Conservation (phyloP, 176 grass and related monocot species). For the Dendrocalamus sinicus region DNA sequence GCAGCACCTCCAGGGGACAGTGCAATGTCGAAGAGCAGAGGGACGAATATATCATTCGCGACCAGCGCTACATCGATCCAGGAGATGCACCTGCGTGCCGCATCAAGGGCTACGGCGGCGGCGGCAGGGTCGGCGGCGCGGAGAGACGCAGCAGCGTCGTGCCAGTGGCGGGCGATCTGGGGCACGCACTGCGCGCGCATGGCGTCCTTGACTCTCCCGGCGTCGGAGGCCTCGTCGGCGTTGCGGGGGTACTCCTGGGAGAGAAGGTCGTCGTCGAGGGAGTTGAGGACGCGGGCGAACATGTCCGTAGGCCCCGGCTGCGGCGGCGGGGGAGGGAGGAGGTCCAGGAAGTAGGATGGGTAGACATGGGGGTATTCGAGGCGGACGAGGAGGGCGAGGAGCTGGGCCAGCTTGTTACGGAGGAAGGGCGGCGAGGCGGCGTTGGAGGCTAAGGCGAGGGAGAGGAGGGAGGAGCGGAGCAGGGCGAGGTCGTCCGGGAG, state of each 20-base stretch:
- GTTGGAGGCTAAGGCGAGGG: conserved; percentile 57
- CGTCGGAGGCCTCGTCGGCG: conserved; percentile 58
- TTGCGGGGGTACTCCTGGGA: conserved; percentile 85
- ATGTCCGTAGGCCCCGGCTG: conserved; percentile 69
- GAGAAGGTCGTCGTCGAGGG: conserved; percentile 86
- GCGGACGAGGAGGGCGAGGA: conserved; percentile 75
- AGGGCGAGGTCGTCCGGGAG: conserved; percentile 55
- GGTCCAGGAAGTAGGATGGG: conserved; percentile 68
- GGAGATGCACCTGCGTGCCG: conserved; percentile 75
- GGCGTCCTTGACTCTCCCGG: conserved; percentile 82
- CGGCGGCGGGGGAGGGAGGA: conserved; percentile 59
- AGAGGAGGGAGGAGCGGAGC: conserved; percentile 79
- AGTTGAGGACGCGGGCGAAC: conserved; percentile 81
- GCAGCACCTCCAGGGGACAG: conserved; percentile 55
- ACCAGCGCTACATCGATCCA: conserved; percentile 95
- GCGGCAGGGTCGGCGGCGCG: conserved; percentile 53
- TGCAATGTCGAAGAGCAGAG: conserved; percentile 83
- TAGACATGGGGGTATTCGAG: conserved; percentile 74
- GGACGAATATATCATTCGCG: conserved; percentile 80
- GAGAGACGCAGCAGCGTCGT: conserved; percentile 58
- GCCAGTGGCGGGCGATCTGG: conserved; percentile 95
- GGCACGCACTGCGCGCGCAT: conserved; percentile 89
- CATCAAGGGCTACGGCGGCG: conserved; percentile 68
- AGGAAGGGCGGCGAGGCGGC: conserved; percentile 68
- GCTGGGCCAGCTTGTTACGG: conserved; percentile 91